Conservation (phyloP, 2,329 filamentous ascomycete genomes). For the Epichloe sp. region DNA sequence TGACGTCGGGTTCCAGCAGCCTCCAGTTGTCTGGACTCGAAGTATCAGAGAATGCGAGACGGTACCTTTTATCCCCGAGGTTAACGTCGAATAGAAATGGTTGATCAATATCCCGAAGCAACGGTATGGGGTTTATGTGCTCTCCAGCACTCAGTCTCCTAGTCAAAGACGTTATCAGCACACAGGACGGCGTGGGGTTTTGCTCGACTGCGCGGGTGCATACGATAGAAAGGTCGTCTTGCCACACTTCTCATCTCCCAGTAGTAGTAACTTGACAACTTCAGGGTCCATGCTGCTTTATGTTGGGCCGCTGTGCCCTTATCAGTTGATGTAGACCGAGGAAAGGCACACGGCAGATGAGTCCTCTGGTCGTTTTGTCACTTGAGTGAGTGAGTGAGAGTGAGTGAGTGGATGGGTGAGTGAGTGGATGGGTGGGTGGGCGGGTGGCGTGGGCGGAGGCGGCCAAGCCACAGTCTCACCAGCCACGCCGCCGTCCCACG, state of each 20-base stretch:
- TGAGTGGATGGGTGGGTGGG: background rate
- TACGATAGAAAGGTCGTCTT: constrained; percentile 51
- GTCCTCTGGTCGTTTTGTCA: background rate
- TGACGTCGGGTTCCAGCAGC: constrained; percentile 41
- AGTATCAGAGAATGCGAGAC: constrained; percentile 48
- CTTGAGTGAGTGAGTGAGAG: background rate
- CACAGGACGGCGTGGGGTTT: background rate
- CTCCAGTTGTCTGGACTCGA: constrained; percentile 45
- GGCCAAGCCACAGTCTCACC: background rate
- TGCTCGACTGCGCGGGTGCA: constrained; percentile 16
- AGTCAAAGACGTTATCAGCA: background rate
- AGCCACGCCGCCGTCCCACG: background rate
- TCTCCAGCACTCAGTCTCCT: constrained; percentile 40
- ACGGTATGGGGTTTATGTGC: constrained; percentile 27
- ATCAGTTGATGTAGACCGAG: background rate
- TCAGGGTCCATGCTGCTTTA: constrained; percentile 29
- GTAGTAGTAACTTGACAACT: constrained; percentile 38
- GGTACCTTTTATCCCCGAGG: constrained; percentile 25
- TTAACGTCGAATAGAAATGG: constrained; percentile 46
- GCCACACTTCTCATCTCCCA: constrained; percentile 46
- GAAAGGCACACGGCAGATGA: background rate
- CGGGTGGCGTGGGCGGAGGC: background rate
- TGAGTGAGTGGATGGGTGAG: background rate
- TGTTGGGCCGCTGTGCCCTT: background rate
- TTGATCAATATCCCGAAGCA: constrained; percentile 45